Evolutionary conservation across 495 filamentous ascomycete species (phyloP).

Genomic region (Bacidia gigantensis): DNA sequence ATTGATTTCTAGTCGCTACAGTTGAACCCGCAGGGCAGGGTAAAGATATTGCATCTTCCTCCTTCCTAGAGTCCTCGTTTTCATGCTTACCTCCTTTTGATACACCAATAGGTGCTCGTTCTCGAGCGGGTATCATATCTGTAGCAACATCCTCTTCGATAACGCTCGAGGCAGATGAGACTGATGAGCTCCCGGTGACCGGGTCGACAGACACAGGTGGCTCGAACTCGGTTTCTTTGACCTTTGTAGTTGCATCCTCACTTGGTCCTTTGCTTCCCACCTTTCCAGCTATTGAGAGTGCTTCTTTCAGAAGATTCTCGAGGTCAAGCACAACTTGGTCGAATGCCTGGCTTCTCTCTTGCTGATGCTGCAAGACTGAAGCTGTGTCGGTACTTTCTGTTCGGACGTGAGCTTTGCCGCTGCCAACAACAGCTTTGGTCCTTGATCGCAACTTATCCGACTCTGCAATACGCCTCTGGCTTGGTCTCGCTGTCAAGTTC

Average conservation of each 20-base stretch:
- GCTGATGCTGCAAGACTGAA: constrained; percentile 3
- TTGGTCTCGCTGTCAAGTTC: constrained; percentile 8
- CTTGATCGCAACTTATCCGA: neutral
- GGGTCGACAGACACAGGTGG: neutral
- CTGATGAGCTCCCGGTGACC: neutral
- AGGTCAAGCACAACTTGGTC: constrained; percentile 27
- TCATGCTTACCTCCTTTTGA: neutral
- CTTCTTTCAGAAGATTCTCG: constrained; percentile 34
- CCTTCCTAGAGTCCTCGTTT: constrained; percentile 2
- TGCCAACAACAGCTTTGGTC: neutral
- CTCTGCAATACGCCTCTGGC: neutral
- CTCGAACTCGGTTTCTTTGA: neutral
- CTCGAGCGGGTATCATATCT: neutral
- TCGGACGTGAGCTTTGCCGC: neutral
- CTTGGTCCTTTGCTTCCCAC: constrained; percentile 17
- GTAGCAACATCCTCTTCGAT: neutral
- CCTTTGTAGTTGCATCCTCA: neutral
- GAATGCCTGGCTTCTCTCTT: constrained; percentile 9
- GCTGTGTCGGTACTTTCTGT: neutral
- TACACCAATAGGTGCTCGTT: neutral
- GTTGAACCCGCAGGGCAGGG: neutral
- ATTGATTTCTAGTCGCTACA: constrained; percentile 3
- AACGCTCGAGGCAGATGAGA: neutral
- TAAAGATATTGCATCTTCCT: constrained; percentile 7
- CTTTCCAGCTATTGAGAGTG: constrained; percentile 29